phyloP scores from a whole-genome alignment of 1,284 basidiomycete species.

The Taiwanofungus camphoratus region DNA sequence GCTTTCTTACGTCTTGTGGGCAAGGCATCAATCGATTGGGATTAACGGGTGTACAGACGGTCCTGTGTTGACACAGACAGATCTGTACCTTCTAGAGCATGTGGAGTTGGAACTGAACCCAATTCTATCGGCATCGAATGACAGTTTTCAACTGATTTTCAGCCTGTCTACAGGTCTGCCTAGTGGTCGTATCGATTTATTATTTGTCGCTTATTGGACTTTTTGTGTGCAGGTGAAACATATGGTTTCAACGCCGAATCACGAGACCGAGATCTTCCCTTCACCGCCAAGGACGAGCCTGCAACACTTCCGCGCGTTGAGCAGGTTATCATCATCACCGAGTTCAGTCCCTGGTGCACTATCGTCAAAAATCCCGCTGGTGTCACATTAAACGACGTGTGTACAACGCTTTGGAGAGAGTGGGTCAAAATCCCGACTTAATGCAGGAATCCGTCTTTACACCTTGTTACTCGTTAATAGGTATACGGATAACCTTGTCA shows the following conservation, averaged over 20 bases:
- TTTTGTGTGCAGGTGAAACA: conserved; percentile 39
- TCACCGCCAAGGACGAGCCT: conserved; percentile 66
- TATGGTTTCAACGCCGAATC: conserved; percentile 54
- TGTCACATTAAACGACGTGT: conserved; percentile 69
- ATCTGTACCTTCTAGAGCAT: conserved; percentile 65
- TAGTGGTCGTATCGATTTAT: neutral
- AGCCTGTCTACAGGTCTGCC: conserved; percentile 56
- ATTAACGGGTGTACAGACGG: conserved; percentile 46
- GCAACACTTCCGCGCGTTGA: conserved; percentile 74
- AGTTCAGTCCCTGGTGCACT: conserved; percentile 73
- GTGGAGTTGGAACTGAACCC: conserved; percentile 62
- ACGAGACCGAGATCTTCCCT: conserved; percentile 55
- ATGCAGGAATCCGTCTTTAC: neutral
- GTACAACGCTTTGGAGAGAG: conserved; percentile 64
- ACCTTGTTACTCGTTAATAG: conserved; percentile 32
- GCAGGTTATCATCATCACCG: conserved; percentile 68
- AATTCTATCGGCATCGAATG: conserved; percentile 48
- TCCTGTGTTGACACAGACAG: conserved; percentile 67
- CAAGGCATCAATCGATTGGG: neutral
- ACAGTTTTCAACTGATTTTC: conserved; percentile 61
- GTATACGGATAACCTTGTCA: conserved; percentile 61
- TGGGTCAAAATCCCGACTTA: conserved; percentile 30
- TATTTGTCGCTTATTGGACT: neutral
- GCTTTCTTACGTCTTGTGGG: neutral
- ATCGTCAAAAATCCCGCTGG: conserved; percentile 66